phyloP scores from a whole-genome alignment of 306 rosid species.

The Vigna angularis region DNA sequence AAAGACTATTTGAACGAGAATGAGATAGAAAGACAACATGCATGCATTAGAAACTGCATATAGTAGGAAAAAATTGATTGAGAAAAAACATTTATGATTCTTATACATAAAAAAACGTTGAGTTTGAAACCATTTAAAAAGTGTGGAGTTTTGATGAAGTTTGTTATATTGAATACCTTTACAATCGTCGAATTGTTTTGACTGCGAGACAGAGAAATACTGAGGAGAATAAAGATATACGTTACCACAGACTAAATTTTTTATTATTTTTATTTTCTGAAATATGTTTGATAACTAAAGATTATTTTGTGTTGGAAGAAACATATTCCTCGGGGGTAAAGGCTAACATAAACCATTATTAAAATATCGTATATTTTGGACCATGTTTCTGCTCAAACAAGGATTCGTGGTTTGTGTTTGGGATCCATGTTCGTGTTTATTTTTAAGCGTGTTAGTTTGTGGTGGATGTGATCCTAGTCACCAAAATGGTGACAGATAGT shows the following conservation, averaged over 20 bases:
- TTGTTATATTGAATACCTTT: no score
- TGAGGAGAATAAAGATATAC: no score
- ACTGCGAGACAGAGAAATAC: no score
- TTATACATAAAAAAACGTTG: no score
- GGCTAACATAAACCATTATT: background rate
- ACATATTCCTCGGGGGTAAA: background rate
- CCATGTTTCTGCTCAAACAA: background rate
- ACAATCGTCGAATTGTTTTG: no score
- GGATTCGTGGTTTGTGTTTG: background rate
- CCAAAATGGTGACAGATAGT: constrained; percentile 21
- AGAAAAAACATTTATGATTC: no score
- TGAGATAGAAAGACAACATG: no score
- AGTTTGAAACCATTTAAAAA: no score
- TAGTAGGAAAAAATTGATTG: no score
- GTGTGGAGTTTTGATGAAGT: no score
- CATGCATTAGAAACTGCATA: no score
- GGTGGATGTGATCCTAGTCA: constrained; percentile 20
- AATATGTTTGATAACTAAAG: background rate
- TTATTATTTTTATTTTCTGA: background rate
- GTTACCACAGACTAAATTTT: background rate
- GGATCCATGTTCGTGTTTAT: constrained; percentile 3
- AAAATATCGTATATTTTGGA: background rate
- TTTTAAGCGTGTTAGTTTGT: background rate
- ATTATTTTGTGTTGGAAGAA: background rate
- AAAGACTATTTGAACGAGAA: no score